phyloP scores from a whole-genome alignment of 495 filamentous ascomycete genomes.

The Chaetomium fimeti region DNA sequence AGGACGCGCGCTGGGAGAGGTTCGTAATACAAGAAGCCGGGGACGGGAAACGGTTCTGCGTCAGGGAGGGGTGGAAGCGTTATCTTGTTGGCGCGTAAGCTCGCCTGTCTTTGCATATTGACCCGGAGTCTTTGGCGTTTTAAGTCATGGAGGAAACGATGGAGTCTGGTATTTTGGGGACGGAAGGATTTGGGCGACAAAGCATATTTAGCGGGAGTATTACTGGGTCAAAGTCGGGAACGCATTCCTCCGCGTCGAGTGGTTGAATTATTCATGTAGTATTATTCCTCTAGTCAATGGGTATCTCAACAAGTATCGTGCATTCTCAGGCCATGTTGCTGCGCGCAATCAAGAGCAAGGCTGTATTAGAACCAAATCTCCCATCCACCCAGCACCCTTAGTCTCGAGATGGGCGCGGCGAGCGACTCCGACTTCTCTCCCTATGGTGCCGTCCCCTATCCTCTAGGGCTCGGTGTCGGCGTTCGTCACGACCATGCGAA shows the following conservation, averaged over 20 bases:
- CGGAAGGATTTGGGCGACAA: not conserved
- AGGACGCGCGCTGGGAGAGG: conserved; percentile 80
- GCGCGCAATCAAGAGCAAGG: too few species aligned
- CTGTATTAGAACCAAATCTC: not conserved
- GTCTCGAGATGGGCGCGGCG: conserved; percentile 21
- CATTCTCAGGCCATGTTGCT: not conserved
- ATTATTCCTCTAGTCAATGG: conserved; percentile 4
- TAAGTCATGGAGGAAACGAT: not conserved
- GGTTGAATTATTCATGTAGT: not conserved
- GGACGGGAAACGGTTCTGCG: conserved; percentile 59
- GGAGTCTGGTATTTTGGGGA: not conserved
- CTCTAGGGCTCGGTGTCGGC: conserved; percentile 17
- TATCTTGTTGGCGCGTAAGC: conserved; percentile 55
- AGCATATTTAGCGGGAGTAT: not conserved
- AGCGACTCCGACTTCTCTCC: conserved; percentile 31
- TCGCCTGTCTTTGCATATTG: not conserved
- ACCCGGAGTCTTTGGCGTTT: conserved; percentile 1
- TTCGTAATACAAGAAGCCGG: conserved; percentile 65
- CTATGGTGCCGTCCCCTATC: conserved; percentile 21
- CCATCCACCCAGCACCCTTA: not conserved
- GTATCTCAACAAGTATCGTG: conserved; percentile 4
- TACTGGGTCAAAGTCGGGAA: not conserved
- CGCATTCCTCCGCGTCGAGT: conserved; percentile 15
- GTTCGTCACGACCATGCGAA: conserved; percentile 21
- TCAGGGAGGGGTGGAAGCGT: conserved; percentile 77